Evolutionary conservation across 352 stramenopile genomes (phyloP), one percentile per base, ranked within the genome.

Genomic region (Phytophthora pisi): DNA sequence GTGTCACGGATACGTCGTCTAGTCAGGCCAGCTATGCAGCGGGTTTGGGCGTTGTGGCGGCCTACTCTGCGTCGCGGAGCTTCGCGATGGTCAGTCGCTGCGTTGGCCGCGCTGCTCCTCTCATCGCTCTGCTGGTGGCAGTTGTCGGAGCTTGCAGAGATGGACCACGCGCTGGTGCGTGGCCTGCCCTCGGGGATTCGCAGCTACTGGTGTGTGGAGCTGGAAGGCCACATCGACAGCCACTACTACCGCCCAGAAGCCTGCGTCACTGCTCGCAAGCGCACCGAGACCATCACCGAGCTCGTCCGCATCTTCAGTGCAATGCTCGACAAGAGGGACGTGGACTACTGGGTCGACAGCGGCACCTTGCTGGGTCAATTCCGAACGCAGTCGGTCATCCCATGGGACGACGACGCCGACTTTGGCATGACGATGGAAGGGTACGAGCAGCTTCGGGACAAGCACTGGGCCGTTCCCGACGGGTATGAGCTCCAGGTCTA

Each of bases 341-440:
- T 90, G 11, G 77, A 84, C 66, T 91, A 89, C 65, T 91, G 83
- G 83, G 42, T 91, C 51, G 83, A 91, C 66, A 86, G 79, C 56
- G 83, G 79, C 67, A 86, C 81, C 9, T 61, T 91, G 47, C 57
- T 89, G 30, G 81, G 83, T 1, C 78, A 88, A 61, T 80, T 84
- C 55, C 75, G 79, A 11, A 57, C 70, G n/a, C 73, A 84, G 49
- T 74, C 61, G 46, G 73, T 90, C 23, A 81, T 88, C 31, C 68
- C 77, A 9, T 87, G 73, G 71, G 83, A 91, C 67, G 66, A 70
- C 18, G 78, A 87, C 36, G 81, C 70, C 15, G 79, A 91, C 53
- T 72, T 90, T 71, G 83, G 72, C 15, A 75, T 91, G 68, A 77
- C 76, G 20, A 52, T 64, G 30, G 63, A 72, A 23, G 77, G 72